Percentiles rank a stretch among this genome's conserved stretches.
Conservation (phyloP, 441 rosid species). For the Populus tomentosa region DNA sequence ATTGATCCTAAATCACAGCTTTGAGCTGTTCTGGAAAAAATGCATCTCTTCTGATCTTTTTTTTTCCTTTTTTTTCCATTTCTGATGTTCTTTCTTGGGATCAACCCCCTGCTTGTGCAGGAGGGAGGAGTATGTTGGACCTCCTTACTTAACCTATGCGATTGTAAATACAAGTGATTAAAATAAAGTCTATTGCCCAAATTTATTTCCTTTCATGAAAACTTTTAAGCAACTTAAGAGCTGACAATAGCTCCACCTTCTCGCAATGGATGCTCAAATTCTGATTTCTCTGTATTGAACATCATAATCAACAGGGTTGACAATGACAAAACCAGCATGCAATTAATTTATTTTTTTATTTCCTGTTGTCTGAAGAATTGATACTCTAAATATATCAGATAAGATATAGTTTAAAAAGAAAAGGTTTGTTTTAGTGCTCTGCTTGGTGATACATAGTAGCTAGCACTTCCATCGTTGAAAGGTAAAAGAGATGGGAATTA, state of each 20-base stretch:
- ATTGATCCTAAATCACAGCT: constrained; percentile 33
- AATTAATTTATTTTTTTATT: too few relatives aligned
- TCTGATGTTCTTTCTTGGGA: not conserved
- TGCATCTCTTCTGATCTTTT: not conserved
- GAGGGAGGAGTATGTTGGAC: not conserved
- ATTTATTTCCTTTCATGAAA: too few relatives aligned
- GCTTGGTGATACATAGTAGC: not conserved
- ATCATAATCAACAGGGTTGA: too few relatives aligned
- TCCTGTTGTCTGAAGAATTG: not conserved
- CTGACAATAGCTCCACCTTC: too few relatives aligned
- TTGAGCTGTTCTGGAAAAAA: not conserved
- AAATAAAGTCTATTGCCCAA: too few relatives aligned
- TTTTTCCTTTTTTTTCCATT: not conserved
- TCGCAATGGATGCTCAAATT: too few relatives aligned
- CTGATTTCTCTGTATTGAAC: too few relatives aligned
- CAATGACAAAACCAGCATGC: too few relatives aligned
- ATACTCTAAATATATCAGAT: too few relatives aligned
- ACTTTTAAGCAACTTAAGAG: too few relatives aligned
- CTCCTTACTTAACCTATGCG: not conserved
- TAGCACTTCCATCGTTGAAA: not conserved
- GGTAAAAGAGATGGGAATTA: not conserved
- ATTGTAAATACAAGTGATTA: not conserved
- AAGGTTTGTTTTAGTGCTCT: not conserved
- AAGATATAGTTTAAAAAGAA: too few relatives aligned
- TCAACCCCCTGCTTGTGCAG: not conserved